Evolutionary conservation across 441 rosid species (phyloP), one percentile per base, ranked within the genome.

Genomic region (Adansonia rubrostipa): DNA sequence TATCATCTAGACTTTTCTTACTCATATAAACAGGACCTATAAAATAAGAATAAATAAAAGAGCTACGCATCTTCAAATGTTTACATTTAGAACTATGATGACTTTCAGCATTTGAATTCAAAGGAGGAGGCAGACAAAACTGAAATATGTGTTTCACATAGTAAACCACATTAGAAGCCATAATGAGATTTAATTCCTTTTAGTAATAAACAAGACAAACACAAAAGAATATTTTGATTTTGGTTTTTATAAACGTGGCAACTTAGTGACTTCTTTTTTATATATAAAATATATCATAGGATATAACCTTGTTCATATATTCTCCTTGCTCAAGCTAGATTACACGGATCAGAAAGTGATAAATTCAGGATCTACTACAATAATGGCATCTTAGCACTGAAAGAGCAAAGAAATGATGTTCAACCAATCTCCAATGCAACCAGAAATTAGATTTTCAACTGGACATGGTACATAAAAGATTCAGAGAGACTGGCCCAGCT

Each of bases 401-500:
- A 48, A 68, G 24, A 66, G 70, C 48, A 62, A 33, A 33, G 4
- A 17, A 63, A 15, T 53, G 44, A 8, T n/a, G n/a, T 48, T 74
- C 7, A 10, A 72, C 14, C n/a, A 17, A 19, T 33, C 28, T 36
- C 69, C 51, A 36, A 76, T 54, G 77, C 61, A 63, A 33, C 28
- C 44, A 56, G 19, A 77, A 66, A 53, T 33, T 14, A 5, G 15
- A 71, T 53, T 36, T 63, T 50, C 53, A 57, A 76, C 19, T 17
- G 53, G 17, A 33, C 28, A 13, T n/a, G 9, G 40, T 56, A 60
- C 40, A 28, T 24, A 50, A 6, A 20, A 61, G 50, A 2, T 28
- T 63, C 62, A 48, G 62, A 60, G n/a, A 50, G 50, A 17, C 50
- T 20, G 45, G 33, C 76, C 33, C 54, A 50, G 67, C 77, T 62